Conservation (phyloP, 768 basidiomycete genomes). For the Calocybe gangraenosa region DNA sequence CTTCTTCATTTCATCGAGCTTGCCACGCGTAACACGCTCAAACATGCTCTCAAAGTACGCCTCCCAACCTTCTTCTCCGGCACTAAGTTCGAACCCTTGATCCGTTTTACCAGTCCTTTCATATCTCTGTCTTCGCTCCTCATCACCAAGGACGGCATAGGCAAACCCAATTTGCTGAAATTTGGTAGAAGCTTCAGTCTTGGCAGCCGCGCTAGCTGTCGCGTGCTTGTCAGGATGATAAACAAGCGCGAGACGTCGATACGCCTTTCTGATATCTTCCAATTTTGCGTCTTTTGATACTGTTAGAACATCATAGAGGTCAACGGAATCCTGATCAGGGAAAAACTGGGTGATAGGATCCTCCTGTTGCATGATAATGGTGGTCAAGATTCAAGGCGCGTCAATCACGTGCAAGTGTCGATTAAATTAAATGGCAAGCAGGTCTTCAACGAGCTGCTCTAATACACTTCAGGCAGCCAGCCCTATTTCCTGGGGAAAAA, state of each 20-base stretch:
- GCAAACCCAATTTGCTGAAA: slow-evolving; percentile 96
- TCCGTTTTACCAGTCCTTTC: slow-evolving; percentile 84
- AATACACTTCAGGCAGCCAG: too few species aligned
- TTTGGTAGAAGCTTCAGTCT: slow-evolving; percentile 65
- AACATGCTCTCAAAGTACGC: slow-evolving; percentile 91
- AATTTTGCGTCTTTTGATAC: slow-evolving; percentile 48
- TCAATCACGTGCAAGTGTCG: slow-evolving; percentile 9
- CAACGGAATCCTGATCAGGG: slow-evolving; percentile 62
- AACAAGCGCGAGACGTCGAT: slow-evolving; percentile 75
- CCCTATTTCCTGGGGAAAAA: too few species aligned
- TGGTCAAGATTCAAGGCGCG: slow-evolving; percentile 8
- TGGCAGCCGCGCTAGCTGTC: slow-evolving; percentile 50
- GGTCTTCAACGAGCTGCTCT: not conserved
- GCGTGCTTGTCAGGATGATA: slow-evolving; percentile 92
- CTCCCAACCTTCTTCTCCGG: slow-evolving; percentile 89
- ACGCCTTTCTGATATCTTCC: slow-evolving; percentile 79
- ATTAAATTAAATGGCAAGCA: slow-evolving; percentile 9
- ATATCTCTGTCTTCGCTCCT: slow-evolving; percentile 69
- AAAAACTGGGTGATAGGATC: slow-evolving; percentile 79
- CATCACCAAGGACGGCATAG: slow-evolving; percentile 84
- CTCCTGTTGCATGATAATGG: slow-evolving; percentile 55
- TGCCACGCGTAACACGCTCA: slow-evolving; percentile 79
- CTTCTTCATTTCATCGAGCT: slow-evolving; percentile 90
- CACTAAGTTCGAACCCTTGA: slow-evolving; percentile 66
- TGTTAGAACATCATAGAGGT: slow-evolving; percentile 74